phyloP scores from a whole-genome alignment of 805 yeast genomes.

The Nakazawaea ambrosiae region DNA sequence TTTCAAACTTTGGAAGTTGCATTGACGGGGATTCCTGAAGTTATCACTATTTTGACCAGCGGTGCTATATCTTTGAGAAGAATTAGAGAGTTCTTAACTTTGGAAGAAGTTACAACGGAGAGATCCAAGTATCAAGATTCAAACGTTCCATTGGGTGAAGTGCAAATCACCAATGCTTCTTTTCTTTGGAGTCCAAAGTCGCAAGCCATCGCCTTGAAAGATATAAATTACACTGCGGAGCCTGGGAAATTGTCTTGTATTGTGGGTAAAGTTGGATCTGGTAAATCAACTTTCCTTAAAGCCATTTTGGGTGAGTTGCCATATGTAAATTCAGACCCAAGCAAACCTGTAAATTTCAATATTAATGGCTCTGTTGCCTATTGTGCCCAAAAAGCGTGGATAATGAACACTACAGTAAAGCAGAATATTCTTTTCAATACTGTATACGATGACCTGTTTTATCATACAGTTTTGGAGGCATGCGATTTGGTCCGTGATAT shows the following conservation, averaged over 20 bases:
- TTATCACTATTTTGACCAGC: conserved; percentile 40
- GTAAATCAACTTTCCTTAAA: conserved; percentile 52
- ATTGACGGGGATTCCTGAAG: conserved; percentile 38
- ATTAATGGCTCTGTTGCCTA: conserved; percentile 43
- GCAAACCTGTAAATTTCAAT: conserved; percentile 16
- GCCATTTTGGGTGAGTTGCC: conserved; percentile 51
- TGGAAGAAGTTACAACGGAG: conserved; percentile 32
- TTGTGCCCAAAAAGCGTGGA: conserved; percentile 83
- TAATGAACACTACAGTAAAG: conserved; percentile 86
- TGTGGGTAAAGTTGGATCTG: conserved; percentile 63
- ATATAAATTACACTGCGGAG: conserved; percentile 40
- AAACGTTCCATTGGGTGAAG: conserved; percentile 23
- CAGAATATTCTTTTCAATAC: conserved; percentile 91
- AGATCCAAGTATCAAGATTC: conserved; percentile 6
- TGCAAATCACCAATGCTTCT: conserved; percentile 40
- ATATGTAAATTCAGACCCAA: conserved; percentile 23
- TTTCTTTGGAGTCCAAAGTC: conserved; percentile 39
- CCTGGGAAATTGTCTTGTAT: conserved; percentile 50
- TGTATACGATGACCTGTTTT: conserved; percentile 72
- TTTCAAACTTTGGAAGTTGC: conserved; percentile 41
- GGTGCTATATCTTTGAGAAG: conserved; percentile 43
- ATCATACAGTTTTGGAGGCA: conserved; percentile 72
- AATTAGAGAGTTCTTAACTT: conserved; percentile 32
- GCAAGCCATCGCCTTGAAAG: conserved; percentile 34
- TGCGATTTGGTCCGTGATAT: conserved; percentile 83